A percentile compares a stretch with the other conserved stretches of the same genome.
Conservation (phyloP, 257 asterid species). For the Asclepias syriaca region DNA sequence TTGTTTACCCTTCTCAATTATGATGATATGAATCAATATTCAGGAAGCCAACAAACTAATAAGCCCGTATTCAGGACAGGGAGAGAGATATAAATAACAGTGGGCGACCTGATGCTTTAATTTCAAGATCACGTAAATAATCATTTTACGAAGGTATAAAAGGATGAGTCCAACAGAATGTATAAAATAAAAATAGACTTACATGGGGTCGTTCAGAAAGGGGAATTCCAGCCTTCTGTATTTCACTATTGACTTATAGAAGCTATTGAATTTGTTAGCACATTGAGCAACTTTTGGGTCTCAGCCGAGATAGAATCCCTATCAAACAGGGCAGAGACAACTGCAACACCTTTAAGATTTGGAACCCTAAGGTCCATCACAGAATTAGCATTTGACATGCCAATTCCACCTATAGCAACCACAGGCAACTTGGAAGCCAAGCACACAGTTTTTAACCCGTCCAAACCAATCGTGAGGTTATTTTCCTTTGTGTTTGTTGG, state of each 20-base stretch:
- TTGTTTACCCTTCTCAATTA: neutral
- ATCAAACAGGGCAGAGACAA: conserved; percentile 84
- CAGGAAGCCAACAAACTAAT: neutral
- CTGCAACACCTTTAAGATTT: conserved; percentile 78
- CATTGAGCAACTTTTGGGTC: conserved; percentile 43
- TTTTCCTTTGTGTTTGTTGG: conserved; percentile 86
- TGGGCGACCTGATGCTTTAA: neutral
- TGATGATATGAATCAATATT: neutral
- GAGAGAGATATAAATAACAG: neutral
- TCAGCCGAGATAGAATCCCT: conserved; percentile 56
- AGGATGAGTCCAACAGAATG: neutral
- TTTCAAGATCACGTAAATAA: neutral
- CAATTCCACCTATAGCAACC: conserved; percentile 93
- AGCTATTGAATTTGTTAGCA: conserved; percentile 25
- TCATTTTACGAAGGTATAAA: neutral
- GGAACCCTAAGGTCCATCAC: conserved; percentile 59
- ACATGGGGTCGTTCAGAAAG: neutral
- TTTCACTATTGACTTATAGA: conserved; percentile 11
- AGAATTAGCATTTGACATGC: conserved; percentile 45
- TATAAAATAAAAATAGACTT: neutral
- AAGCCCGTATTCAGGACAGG: neutral
- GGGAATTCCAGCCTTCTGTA: neutral
- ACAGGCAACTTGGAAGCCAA: conserved; percentile 73
- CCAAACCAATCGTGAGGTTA: conserved; percentile 60
- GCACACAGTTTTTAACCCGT: conserved; percentile 66